Evolutionary conservation across 2,329 filamentous ascomycete species (phyloP), one percentile per base, ranked within the genome.

Genomic region (Fusarium foetens): DNA sequence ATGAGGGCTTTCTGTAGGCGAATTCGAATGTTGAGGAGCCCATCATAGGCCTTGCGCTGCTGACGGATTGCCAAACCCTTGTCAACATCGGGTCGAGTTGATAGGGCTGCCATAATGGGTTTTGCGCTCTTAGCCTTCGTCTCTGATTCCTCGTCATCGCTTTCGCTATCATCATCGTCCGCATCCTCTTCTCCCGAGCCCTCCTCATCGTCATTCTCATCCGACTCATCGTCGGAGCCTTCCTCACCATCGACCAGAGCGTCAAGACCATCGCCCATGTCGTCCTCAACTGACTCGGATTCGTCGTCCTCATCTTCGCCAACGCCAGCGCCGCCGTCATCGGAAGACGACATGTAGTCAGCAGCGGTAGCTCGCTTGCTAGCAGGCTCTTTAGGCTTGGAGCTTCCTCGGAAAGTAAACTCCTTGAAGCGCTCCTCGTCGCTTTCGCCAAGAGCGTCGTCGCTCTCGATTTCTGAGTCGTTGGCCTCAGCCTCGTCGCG

Each of bases 1-100:
- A 96, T 88, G 19, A 99, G 83, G 4, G 93, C 94, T 81, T 98
- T 98, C 81, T 99, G 97, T 23, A 99, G 84, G 68, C 95, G 93
- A 78, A 99, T 98, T 25, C 96, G 91, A 19, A 94, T 89, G 82
- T 97, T 97, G 36, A 99, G 87, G 2, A 98, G 88, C 1, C 93
- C 90, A 75, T 98, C 95, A 78, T 97, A 99, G 1, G 92, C 90
- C 69, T 91, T 92, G 57, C 94, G 90, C 82, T 99, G 96, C 63
- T 91, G 86, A 76, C 94, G 95, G 41, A 99, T 93, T 0, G 95
- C 95, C 60, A 88, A 84, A 17, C 96, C 96, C 81, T 98, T 98
- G 45, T 91, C 89, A 8, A 92, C 90, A 79, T 98, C 96, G 29
- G 75, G 66, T 49, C 75, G 74, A 51, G 74, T 80, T 49, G 80